These are phyloP conservation scores for Venturia effusa DNA, from an alignment of 2,329 filamentous ascomycete species.

Conservation along the genomic window DNA sequence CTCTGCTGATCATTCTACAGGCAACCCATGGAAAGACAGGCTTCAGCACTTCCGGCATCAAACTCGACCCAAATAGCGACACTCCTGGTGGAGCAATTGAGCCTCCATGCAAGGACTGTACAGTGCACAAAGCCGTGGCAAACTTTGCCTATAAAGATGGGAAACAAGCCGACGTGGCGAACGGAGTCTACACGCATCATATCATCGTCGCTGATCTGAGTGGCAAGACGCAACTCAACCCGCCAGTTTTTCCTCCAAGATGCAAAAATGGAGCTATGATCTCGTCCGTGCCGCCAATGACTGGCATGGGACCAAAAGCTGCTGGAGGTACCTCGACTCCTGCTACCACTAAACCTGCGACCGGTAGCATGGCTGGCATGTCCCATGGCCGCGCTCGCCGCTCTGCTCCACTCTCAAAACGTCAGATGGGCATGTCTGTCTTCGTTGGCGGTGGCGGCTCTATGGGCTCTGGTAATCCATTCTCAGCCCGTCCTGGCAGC, in stretches of 20 bases:
- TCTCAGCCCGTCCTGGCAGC: neutral
- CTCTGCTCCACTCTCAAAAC: neutral
- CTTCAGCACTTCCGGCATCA: neutral
- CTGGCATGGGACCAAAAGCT: neutral
- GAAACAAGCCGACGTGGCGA: neutral
- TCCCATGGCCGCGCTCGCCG: neutral
- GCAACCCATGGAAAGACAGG: neutral
- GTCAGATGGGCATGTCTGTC: neutral
- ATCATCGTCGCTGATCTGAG: neutral
- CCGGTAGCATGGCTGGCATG: neutral
- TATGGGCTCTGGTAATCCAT: neutral
- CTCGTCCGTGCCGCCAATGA: neutral
- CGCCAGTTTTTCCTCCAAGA: neutral
- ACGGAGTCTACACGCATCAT: slow-evolving; percentile 4
- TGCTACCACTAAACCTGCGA: neutral
- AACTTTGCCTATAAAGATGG: slow-evolving; percentile 6
- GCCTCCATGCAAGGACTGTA: slow-evolving; percentile 6
- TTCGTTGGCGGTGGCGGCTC: neutral
- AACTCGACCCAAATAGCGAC: slow-evolving; percentile 7
- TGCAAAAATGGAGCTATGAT: neutral
- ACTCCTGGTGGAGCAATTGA: neutral
- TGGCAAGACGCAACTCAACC: neutral
- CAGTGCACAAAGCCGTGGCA: slow-evolving; percentile 5
- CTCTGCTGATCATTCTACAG: neutral
- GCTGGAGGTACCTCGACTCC: neutral